A percentile compares a stretch with the other conserved stretches of the same genome.
phyloP scores from a whole-genome alignment of 2,329 filamentous ascomycete species.

The Talaromyces marneffei region DNA sequence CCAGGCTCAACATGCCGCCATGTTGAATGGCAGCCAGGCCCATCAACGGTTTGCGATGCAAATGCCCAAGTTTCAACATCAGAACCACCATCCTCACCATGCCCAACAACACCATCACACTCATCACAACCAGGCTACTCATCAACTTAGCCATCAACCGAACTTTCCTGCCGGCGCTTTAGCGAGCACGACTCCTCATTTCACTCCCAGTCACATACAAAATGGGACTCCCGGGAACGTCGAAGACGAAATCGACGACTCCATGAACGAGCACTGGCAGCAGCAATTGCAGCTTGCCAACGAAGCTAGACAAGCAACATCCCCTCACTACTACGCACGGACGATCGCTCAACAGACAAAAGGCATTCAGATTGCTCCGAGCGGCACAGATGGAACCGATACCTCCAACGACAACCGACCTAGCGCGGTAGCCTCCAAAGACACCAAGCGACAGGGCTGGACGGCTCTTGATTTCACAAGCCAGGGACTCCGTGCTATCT shows the following conservation, averaged over 20 bases:
- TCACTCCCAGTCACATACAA: conserved; percentile 53
- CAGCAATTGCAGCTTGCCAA: conserved; percentile 78
- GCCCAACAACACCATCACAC: conserved; percentile 40
- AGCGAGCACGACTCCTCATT: conserved; percentile 49
- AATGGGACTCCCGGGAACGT: conserved; percentile 53
- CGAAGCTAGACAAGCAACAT: conserved; percentile 62
- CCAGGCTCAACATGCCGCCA: conserved; percentile 44
- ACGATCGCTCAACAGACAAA: conserved; percentile 43
- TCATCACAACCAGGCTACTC: conserved; percentile 39
- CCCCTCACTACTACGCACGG: conserved; percentile 65
- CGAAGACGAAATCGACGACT: conserved; percentile 53
- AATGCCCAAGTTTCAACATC: conserved; percentile 44
- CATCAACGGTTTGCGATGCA: conserved; percentile 47
- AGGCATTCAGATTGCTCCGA: conserved; percentile 43
- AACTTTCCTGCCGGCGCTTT: conserved; percentile 45
- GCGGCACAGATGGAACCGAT: conserved; percentile 44
- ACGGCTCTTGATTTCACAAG: conserved; percentile 89
- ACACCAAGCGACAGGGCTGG: conserved; percentile 68
- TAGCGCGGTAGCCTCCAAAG: conserved; percentile 58
- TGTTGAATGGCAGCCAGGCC: conserved; percentile 46
- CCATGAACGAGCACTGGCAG: conserved; percentile 71
- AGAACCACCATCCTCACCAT: conserved; percentile 42
- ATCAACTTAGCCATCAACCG: conserved; percentile 45
- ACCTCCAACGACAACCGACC: conserved; percentile 54
- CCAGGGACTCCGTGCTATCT: conserved; percentile 83